A percentile compares a stretch with the other conserved stretches of the same genome.
phyloP scores from a whole-genome alignment of 2,329 filamentous ascomycete species.

The Hypoxylon sp. region DNA sequence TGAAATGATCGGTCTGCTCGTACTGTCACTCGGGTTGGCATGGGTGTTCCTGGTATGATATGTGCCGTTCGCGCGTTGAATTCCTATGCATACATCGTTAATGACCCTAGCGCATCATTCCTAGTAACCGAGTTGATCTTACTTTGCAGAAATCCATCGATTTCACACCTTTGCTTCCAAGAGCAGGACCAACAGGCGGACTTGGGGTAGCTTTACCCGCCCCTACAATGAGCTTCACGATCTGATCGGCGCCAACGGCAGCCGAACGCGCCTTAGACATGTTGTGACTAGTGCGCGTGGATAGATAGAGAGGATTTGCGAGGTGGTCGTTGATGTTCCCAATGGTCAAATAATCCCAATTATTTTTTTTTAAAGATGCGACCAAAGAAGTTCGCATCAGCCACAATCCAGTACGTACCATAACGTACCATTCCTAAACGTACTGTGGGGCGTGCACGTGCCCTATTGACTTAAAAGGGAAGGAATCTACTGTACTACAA shows the following conservation, averaged over 20 bases:
- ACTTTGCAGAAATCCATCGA: constrained; percentile 99
- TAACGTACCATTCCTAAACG: background rate
- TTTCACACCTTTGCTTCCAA: constrained; percentile 98
- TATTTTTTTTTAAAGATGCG: constrained; percentile 1
- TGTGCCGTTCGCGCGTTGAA: constrained; percentile 96
- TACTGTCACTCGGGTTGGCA: constrained; percentile 91
- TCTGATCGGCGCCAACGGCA: constrained; percentile 70
- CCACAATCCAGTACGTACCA: constrained; percentile 18
- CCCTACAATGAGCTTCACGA: constrained; percentile 98
- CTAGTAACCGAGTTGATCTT: constrained; percentile 12
- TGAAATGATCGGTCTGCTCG: constrained; percentile 93
- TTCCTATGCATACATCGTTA: constrained; percentile 71
- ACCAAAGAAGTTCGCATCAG: constrained; percentile 22
- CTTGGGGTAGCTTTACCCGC: constrained; percentile 95
- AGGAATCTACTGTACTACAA: too few species aligned
- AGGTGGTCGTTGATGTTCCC: constrained; percentile 17
- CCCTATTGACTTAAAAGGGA: too few species aligned
- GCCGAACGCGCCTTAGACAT: constrained; percentile 69
- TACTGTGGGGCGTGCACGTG: too few species aligned
- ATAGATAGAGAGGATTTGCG: constrained; percentile 2
- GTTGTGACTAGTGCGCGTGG: constrained; percentile 38
- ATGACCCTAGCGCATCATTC: constrained; percentile 28
- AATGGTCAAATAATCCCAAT: constrained; percentile 11
- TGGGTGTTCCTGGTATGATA: constrained; percentile 84
- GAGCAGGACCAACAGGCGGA: constrained; percentile 94